A percentile compares a stretch with the other conserved stretches of the same genome.
These are phyloP conservation scores for Gentiana macrophylla DNA, from an alignment of 257 asterid genomes.

Conservation along the genomic window DNA sequence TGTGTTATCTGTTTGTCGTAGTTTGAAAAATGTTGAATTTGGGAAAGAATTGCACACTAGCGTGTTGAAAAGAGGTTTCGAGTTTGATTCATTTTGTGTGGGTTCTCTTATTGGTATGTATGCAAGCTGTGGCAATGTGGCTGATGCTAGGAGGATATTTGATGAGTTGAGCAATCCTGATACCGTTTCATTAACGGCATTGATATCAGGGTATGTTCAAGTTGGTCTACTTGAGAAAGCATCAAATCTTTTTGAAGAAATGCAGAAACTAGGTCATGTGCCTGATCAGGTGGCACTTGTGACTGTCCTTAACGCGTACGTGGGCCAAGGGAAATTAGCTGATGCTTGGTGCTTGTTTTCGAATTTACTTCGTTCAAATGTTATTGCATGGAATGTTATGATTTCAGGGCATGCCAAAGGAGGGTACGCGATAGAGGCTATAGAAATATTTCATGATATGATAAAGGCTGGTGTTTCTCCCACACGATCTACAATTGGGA, in stretches of 20 bases:
- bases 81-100: conserved; percentile 42
- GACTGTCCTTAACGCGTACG: conserved; percentile 55
- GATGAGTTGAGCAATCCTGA: conserved; percentile 41
- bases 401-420: conserved; percentile 73
- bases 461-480: conserved; percentile 44
- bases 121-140: conserved; percentile 56
- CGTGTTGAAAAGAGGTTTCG: conserved; percentile 41
- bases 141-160: conserved; percentile 54
- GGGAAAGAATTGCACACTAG: conserved; percentile 64
- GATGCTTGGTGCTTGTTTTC: conserved; percentile 48
- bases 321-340: conserved; percentile 53
- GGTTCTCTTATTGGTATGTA: conserved; percentile 83
- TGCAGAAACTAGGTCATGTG: conserved; percentile 41
- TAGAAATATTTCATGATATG: conserved; percentile 49
- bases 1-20: conserved; percentile 62
- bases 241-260: conserved; percentile 44
- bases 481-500: conserved; percentile 79
- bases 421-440: conserved; percentile 55
- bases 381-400: conserved; percentile 82
- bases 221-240: conserved; percentile 55
- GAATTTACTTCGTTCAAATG: conserved; percentile 46
- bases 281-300: conserved; percentile 66
- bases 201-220: conserved; percentile 63
- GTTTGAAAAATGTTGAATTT: conserved; percentile 30
- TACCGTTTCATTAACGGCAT: conserved; percentile 75